Percentiles rank a stretch among this genome's conserved stretches.
Evolutionary conservation across 768 basidiomycete species (phyloP).

Genomic region (Collybiopsis luxurians): DNA sequence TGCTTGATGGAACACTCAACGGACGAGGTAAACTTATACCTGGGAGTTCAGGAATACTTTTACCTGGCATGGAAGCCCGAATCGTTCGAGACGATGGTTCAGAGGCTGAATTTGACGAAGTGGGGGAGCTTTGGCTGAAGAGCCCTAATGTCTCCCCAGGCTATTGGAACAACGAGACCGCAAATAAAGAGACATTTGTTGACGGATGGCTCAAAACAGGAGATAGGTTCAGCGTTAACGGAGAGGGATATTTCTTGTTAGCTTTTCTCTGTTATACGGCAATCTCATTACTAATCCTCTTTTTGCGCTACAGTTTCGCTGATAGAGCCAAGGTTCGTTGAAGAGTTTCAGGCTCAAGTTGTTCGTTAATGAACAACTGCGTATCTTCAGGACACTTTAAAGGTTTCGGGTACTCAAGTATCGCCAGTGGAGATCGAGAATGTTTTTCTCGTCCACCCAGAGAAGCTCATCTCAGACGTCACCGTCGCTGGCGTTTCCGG

Average conservation of each 20-base stretch:
- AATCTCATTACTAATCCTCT: neutral
- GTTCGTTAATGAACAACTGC: neutral
- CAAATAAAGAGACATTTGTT: slow-evolving; percentile 63
- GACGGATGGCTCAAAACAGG: slow-evolving; percentile 80
- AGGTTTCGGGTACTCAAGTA: slow-evolving; percentile 77
- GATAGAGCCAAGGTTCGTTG: slow-evolving; percentile 67
- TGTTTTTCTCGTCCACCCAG: slow-evolving; percentile 58
- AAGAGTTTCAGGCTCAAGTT: slow-evolving; percentile 5
- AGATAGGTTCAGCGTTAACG: slow-evolving; percentile 62
- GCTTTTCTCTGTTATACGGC: slow-evolving; percentile 20
- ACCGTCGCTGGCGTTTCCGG: slow-evolving; percentile 74
- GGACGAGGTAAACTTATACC: slow-evolving; percentile 37
- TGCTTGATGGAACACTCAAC: slow-evolving; percentile 41
- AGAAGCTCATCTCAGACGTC: slow-evolving; percentile 58
- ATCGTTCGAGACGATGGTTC: slow-evolving; percentile 56
- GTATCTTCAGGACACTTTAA: slow-evolving; percentile 62
- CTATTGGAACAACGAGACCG: slow-evolving; percentile 71
- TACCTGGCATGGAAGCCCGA: slow-evolving; percentile 65
- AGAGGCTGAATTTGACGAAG: slow-evolving; percentile 52
- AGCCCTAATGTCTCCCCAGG: slow-evolving; percentile 58
- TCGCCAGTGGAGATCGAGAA: slow-evolving; percentile 80
- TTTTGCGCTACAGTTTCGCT: slow-evolving; percentile 47
- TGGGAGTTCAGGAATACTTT: slow-evolving; percentile 54
- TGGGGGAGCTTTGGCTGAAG: slow-evolving; percentile 64
- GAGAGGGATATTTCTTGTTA: slow-evolving; percentile 64